These are phyloP conservation scores for Discostella stelligeroides DNA, from an alignment of 108 stramenopile genomes.

Conservation along the genomic window DNA sequence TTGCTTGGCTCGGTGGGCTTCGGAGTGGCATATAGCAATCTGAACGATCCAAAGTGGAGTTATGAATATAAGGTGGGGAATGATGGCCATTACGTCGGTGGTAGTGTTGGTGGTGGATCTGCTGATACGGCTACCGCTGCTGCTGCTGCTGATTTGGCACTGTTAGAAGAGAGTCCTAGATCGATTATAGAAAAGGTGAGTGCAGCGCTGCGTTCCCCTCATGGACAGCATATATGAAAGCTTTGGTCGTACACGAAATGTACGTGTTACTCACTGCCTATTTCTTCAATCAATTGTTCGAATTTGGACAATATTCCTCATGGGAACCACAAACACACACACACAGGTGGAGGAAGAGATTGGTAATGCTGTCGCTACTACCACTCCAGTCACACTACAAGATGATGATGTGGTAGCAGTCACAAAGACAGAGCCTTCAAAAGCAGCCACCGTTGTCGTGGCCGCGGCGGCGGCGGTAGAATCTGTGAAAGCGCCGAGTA, in stretches of 20 bases:
- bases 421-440: neutral
- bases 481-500: slow-evolving; percentile 16
- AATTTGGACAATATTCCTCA: no score
- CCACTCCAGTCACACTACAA: neutral
- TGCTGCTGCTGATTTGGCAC: slow-evolving; percentile 10
- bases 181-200: slow-evolving; percentile 12
- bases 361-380: no score
- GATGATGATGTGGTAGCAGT: neutral
- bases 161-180: slow-evolving; percentile 11
- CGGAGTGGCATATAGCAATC: neutral
- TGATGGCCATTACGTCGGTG: neutral
- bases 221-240: no score
- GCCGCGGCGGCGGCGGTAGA: slow-evolving; percentile 1
- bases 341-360: slow-evolving; percentile 1
- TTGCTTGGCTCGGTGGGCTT: slow-evolving; percentile 22
- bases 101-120: neutral
- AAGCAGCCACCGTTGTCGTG: neutral
- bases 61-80: slow-evolving; percentile 27
- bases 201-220: no score
- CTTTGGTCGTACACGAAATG: no score
- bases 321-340: no score
- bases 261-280: no score
- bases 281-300: no score
- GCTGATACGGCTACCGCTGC: slow-evolving; percentile 9
- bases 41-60: slow-evolving; percentile 13